phyloP scores from a whole-genome alignment of 2,329 filamentous ascomycete genomes.

The Onygenales sp. region DNA sequence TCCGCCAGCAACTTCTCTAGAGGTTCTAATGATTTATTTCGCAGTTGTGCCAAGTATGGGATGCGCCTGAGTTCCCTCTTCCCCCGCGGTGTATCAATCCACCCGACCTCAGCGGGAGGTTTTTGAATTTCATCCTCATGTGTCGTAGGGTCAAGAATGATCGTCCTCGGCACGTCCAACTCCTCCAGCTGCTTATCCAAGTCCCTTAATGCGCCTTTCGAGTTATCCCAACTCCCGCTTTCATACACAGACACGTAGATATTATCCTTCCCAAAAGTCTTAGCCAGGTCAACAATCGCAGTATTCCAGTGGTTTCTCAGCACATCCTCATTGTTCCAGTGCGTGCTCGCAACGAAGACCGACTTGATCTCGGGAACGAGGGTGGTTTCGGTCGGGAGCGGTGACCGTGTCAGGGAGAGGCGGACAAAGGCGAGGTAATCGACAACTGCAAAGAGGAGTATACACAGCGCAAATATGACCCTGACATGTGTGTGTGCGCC shows the following conservation, averaged over 20 bases:
- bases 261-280: conserved; percentile 51
- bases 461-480: neutral
- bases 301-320: conserved; percentile 54
- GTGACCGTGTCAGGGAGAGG: neutral
- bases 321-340: conserved; percentile 57
- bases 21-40: conserved; percentile 56
- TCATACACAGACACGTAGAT: conserved; percentile 61
- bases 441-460: neutral
- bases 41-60: conserved; percentile 55
- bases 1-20: conserved; percentile 42
- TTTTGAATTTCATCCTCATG: conserved; percentile 47
- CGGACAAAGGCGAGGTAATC: neutral
- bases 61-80: conserved; percentile 54
- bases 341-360: conserved; percentile 59
- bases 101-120: conserved; percentile 43
- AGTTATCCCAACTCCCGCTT: conserved; percentile 60
- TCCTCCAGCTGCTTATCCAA: conserved; percentile 47
- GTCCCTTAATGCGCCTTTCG: conserved; percentile 50
- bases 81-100: conserved; percentile 51
- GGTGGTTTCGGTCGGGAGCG: neutral
- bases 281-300: conserved; percentile 49
- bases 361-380: neutral
- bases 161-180: conserved; percentile 44
- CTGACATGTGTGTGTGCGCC: neutral
- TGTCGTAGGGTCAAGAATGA: conserved; percentile 50